Percentiles rank a stretch among this genome's conserved stretches.
These are phyloP conservation scores for Cladosporium sp. DNA, from an alignment of 2,329 filamentous ascomycete genomes.

Conservation along the genomic window DNA sequence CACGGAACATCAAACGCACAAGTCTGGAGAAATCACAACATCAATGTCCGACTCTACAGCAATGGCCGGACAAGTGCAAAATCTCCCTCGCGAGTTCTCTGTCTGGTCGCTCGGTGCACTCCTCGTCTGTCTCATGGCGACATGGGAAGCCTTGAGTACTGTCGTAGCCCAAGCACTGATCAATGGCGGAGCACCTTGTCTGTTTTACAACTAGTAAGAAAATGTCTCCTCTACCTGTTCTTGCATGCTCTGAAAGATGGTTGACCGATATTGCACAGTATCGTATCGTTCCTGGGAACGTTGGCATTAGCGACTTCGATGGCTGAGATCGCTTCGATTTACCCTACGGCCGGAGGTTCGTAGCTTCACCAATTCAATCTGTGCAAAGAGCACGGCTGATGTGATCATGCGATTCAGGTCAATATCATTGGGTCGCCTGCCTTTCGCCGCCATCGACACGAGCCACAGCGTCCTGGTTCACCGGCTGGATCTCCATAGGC, in stretches of 20 bases:
- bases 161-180: conserved; percentile 44
- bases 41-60: neutral
- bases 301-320: conserved; percentile 39
- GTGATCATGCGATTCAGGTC: conserved; percentile 28
- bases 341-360: conserved; percentile 29
- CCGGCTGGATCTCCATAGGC: conserved; percentile 21
- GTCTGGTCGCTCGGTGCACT: conserved; percentile 43
- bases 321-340: conserved; percentile 39
- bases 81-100: conserved; percentile 23
- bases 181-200: conserved; percentile 44
- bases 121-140: conserved; percentile 48
- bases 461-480: conserved; percentile 37
- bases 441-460: conserved; percentile 34
- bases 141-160: conserved; percentile 48
- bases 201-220: conserved; percentile 44
- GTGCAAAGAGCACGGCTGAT: neutral
- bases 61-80: conserved; percentile 20
- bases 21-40: too few species aligned
- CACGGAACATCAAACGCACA: too few species aligned
- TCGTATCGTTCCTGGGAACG: conserved; percentile 41
- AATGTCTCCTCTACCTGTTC: neutral
- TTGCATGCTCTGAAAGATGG: neutral
- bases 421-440: conserved; percentile 46
- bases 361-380: neutral
- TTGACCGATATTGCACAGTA: conserved; percentile 24